Evolutionary conservation across 768 basidiomycete species (phyloP).

Genomic region (Hygrocybe coccinea): DNA sequence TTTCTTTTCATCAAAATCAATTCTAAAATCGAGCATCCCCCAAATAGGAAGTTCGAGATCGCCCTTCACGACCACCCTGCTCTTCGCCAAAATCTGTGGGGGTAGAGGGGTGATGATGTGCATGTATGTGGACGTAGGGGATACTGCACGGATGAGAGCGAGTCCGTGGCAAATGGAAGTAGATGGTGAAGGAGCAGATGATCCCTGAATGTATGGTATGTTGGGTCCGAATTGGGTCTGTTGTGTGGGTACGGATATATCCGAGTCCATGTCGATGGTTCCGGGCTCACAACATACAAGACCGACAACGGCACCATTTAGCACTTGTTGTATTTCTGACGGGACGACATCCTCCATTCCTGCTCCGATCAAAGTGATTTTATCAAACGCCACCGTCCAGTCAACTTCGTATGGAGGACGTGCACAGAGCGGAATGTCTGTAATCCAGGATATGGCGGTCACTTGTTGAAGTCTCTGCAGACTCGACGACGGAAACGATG

Average conservation of each 20-base stretch:
- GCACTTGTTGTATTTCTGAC: constrained; percentile 61
- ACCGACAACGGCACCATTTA: constrained; percentile 79
- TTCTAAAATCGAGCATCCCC: constrained; percentile 75
- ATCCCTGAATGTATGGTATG: constrained; percentile 58
- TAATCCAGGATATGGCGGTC: constrained; percentile 57
- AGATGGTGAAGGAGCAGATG: constrained; percentile 50
- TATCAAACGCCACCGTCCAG: constrained; percentile 50
- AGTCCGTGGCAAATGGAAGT: constrained; percentile 68
- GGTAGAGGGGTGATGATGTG: constrained; percentile 83
- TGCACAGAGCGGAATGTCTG: constrained; percentile 61
- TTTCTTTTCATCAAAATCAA: constrained; percentile 26
- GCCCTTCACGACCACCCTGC: constrained; percentile 68
- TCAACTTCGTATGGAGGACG: constrained; percentile 70
- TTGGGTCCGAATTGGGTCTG: not conserved
- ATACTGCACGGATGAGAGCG: constrained; percentile 62
- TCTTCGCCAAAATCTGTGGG: constrained; percentile 36
- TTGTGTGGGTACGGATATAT: not conserved
- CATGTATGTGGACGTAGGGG: constrained; percentile 40
- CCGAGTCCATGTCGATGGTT: constrained; percentile 29
- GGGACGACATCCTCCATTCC: constrained; percentile 75
- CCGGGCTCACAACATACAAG: constrained; percentile 54
- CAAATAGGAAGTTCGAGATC: constrained; percentile 84
- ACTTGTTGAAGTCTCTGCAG: constrained; percentile 28
- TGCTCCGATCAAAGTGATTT: constrained; percentile 62
- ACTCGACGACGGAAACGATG: constrained; percentile 28